Percentiles rank a stretch among this genome's conserved stretches.
Conservation (phyloP, 768 basidiomycete genomes). For the Termitomyces bulborhizus region DNA sequence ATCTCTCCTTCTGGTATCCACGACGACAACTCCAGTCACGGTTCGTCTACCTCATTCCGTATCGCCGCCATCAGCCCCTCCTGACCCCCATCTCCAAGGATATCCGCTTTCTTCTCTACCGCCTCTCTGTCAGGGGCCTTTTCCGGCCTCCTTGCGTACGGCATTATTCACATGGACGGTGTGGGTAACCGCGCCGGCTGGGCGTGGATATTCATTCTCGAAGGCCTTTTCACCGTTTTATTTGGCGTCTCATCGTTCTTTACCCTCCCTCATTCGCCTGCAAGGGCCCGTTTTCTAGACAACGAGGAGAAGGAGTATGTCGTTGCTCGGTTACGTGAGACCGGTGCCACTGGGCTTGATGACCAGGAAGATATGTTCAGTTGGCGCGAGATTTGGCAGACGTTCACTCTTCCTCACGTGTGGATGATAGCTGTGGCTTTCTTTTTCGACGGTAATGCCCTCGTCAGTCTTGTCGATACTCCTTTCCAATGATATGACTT, state of each 20-base stretch:
- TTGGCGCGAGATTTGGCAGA: slow-evolving; percentile 48
- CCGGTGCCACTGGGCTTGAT: slow-evolving; percentile 30
- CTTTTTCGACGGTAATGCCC: slow-evolving; percentile 44
- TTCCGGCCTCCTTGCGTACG: slow-evolving; percentile 62
- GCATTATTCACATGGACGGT: slow-evolving; percentile 60
- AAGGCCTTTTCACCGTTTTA: slow-evolving; percentile 58
- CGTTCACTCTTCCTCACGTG: slow-evolving; percentile 48
- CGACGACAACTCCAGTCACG: slow-evolving; percentile 44
- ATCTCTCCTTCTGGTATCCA: slow-evolving; percentile 52
- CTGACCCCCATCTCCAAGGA: slow-evolving; percentile 30
- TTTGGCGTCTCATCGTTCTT: slow-evolving; percentile 49
- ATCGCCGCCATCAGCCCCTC: slow-evolving; percentile 16
- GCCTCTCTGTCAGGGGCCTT: slow-evolving; percentile 61
- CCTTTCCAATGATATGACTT: background rate
- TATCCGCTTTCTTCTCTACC: slow-evolving; percentile 44
- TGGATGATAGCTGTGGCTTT: slow-evolving; percentile 42
- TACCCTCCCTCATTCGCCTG: slow-evolving; percentile 40
- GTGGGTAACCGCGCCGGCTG: slow-evolving; percentile 49
- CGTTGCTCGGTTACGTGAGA: slow-evolving; percentile 29
- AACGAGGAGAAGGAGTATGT: slow-evolving; percentile 44
- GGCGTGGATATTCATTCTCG: slow-evolving; percentile 66
- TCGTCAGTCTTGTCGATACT: background rate
- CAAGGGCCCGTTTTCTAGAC: slow-evolving; percentile 43
- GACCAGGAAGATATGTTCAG: slow-evolving; percentile 40
- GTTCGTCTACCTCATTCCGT: slow-evolving; percentile 1